Conservation (phyloP, 306 rosid species). For the Rosa rugosa region DNA sequence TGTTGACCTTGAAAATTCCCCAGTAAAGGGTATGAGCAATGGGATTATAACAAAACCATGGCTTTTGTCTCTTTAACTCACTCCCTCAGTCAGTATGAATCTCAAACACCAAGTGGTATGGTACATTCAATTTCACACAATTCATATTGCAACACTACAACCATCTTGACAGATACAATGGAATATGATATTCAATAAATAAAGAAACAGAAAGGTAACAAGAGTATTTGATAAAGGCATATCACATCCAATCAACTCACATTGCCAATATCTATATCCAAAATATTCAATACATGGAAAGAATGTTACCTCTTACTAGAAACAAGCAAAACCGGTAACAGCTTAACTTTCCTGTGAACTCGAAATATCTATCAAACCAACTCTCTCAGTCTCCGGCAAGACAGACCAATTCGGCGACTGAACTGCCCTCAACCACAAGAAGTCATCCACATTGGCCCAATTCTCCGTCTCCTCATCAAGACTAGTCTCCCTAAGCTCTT, state of each 20-base stretch:
- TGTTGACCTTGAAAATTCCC: neutral
- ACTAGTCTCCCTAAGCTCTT: constrained; percentile 58
- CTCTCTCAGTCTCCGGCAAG: constrained; percentile 68
- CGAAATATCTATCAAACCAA: constrained; percentile 40
- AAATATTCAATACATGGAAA: neutral
- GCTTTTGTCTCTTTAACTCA: neutral
- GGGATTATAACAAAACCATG: neutral
- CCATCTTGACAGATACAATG: neutral
- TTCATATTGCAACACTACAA: neutral
- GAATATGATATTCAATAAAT: neutral
- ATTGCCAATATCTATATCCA: neutral
- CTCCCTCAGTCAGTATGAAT: neutral
- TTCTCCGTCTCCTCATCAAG: constrained; percentile 66
- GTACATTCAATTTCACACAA: constrained; percentile 5
- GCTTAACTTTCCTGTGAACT: constrained; percentile 32
- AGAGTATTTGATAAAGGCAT: neutral
- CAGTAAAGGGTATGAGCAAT: neutral
- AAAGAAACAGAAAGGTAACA: neutral
- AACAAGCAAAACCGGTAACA: constrained; percentile 5
- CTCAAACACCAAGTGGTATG: neutral
- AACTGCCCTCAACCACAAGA: constrained; percentile 68
- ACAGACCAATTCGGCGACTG: constrained; percentile 88
- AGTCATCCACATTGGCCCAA: constrained; percentile 92
- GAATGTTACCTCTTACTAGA: constrained; percentile 10
- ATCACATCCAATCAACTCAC: constrained; percentile 1